Evolutionary conservation across 129 eudicot species (phyloP).

Genomic region (Chrysanthemum seticuspe): DNA sequence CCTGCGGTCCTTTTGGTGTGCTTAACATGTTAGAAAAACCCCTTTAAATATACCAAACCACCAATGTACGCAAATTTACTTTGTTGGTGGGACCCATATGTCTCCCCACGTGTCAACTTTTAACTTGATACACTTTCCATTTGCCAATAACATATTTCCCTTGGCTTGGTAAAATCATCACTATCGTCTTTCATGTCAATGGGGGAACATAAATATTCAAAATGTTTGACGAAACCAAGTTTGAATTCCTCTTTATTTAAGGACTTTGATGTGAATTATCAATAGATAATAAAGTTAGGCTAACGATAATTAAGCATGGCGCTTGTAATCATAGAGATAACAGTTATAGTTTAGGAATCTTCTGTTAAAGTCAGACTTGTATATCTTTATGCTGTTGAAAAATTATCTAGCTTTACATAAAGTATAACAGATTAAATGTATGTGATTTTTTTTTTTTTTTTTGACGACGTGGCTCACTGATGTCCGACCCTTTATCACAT

Average conservation of each 20-base stretch:
- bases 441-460: not conserved
- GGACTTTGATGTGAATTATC: not conserved
- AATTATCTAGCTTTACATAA: constrained; percentile 5
- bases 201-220: constrained; percentile 19
- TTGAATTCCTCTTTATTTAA: constrained; percentile 12
- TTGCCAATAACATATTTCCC: not conserved
- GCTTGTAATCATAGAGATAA: not conserved
- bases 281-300: not conserved
- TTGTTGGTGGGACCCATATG: constrained; percentile 27
- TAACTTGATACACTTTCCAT: not conserved
- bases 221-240: constrained; percentile 17
- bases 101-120: constrained; percentile 23
- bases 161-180: constrained; percentile 13
- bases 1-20: too few species aligned
- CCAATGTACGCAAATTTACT: constrained; percentile 15
- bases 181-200: constrained; percentile 1
- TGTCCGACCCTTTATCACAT: not conserved
- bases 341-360: not conserved
- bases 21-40: too few species aligned
- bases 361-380: not conserved
- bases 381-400: not conserved
- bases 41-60: constrained; percentile 18
- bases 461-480: not conserved
- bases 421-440: not conserved
- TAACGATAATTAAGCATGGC: not conserved